Evolutionary conservation across 164 flowering plant species (phyloP), one percentile per base, ranked within the genome.

Genomic region (Chimonanthus praecox): DNA sequence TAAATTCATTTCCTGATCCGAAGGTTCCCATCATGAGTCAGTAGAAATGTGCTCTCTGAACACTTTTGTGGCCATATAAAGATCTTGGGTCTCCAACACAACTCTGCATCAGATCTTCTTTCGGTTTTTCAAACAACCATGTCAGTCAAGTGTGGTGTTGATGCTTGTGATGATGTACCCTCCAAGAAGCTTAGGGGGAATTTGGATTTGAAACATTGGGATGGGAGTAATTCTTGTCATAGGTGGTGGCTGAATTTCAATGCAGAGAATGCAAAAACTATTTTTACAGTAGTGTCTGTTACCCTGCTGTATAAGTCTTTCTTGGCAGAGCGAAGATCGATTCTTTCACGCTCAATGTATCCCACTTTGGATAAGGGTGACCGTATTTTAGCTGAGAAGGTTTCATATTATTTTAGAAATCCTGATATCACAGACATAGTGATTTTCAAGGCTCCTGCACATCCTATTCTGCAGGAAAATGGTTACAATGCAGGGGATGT

Each of bases 281-380:
- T 83, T 33, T 85, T 91, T 46, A 89, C 98, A 0, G 94, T 95
- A 10, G 66, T 91, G 69, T 92, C 97, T 49, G 97, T 94, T 63
- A 80, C 79, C 43, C 49, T 96, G 47, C 70, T 96, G 65, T 89
- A 84, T 64, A 81, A 78, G 71, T 96, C 99, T 3, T 79, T 72
- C 48, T 79, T 94, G 85, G 99, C 97, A 0, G 97, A 90, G 84
- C 91, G 98, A 0, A 83, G 92, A 74, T 92, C 97, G n/a, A 96
- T 96, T 62, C 97, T 97, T 5, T 88, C 97, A 0, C 44, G 82
- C 20, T 96, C 99, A 45, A 96, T 96, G 99, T 85, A 70, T 76
- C 99, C 99, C 0, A 96, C 99, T 20, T 85, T 96, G 11, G 89
- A 90, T 68, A 88, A 85, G 16, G 99, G 99, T 16, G 99, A 96